Conservation (phyloP, 2,329 filamentous ascomycete genomes). For the Tolypocladium album region DNA sequence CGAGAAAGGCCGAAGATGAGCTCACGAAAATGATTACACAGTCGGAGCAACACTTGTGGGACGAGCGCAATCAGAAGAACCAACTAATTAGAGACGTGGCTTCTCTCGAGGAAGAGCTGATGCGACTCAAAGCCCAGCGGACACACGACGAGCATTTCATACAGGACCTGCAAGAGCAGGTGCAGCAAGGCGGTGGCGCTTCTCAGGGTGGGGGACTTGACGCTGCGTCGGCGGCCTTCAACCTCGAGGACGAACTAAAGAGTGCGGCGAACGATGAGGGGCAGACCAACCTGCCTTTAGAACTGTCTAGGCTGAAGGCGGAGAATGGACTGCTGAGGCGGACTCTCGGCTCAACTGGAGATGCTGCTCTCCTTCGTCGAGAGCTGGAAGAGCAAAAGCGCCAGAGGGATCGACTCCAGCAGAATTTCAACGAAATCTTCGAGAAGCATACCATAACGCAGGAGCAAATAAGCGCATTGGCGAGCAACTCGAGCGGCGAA, state of each 20-base stretch:
- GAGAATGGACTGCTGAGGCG: constrained; percentile 50
- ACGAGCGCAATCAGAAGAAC: constrained; percentile 33
- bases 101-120: constrained; percentile 35
- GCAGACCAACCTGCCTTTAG: constrained; percentile 32
- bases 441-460: constrained; percentile 47
- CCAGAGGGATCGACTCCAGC: constrained; percentile 39
- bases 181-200: constrained; percentile 25
- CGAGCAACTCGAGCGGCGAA: constrained; percentile 39
- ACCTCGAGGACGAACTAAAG: constrained; percentile 51
- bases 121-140: constrained; percentile 34
- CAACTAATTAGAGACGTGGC: constrained; percentile 33
- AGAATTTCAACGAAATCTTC: constrained; percentile 44
- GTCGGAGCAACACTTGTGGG: constrained; percentile 30
- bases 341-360: constrained; percentile 41
- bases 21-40: constrained; percentile 29
- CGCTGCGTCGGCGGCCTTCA: constrained; percentile 19
- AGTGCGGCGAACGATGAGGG: constrained; percentile 29
- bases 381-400: constrained; percentile 45
- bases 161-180: constrained; percentile 48
- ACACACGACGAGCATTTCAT: constrained; percentile 42
- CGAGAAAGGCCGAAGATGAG: constrained; percentile 26
- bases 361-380: constrained; percentile 41
- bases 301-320: constrained; percentile 47
- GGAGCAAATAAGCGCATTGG: constrained; percentile 45
- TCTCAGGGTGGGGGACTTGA: constrained; percentile 10